These are phyloP conservation scores for Buddleja alternifolia DNA, from an alignment of 257 asterid species.

Conservation along the genomic window DNA sequence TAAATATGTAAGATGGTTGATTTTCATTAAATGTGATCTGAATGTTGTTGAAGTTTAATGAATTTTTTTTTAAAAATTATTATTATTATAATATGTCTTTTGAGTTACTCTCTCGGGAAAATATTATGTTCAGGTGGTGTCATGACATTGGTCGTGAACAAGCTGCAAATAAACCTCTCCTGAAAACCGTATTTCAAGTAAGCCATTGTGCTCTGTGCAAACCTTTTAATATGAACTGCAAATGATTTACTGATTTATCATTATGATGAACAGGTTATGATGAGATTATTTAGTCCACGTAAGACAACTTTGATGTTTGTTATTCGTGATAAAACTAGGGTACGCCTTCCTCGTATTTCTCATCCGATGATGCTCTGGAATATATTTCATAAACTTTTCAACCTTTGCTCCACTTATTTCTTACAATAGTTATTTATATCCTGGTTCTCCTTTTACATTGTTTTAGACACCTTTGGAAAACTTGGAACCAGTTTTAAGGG, in stretches of 20 bases:
- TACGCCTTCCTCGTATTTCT: constrained; percentile 39
- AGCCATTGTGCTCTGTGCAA: constrained; percentile 11
- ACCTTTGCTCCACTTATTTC: constrained; percentile 18
- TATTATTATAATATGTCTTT: background rate
- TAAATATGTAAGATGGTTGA: constrained; percentile 81
- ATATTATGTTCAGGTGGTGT: constrained; percentile 78
- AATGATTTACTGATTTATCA: constrained; percentile 31
- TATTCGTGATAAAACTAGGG: constrained; percentile 97
- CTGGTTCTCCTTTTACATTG: constrained; percentile 30
- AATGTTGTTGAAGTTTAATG: background rate
- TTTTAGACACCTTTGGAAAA: constrained; percentile 90
- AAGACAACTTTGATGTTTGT: constrained; percentile 95
- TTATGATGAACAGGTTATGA: constrained; percentile 74
- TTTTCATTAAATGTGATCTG: constrained; percentile 16
- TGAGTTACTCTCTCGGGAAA: background rate
- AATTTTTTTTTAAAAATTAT: background rate
- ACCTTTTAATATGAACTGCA: background rate
- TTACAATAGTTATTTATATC: constrained; percentile 8
- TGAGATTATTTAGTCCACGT: constrained; percentile 95
- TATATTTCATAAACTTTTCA: background rate
- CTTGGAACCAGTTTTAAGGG: constrained; percentile 91
- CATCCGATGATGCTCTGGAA: background rate
- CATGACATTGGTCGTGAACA: constrained; percentile 99
- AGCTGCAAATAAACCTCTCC: constrained; percentile 95
- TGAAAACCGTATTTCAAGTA: constrained; percentile 97